Evolutionary conservation across 2,329 filamentous ascomycete species (phyloP), one percentile per base, ranked within the genome.

Genomic region (Aspergillus arachidicola): DNA sequence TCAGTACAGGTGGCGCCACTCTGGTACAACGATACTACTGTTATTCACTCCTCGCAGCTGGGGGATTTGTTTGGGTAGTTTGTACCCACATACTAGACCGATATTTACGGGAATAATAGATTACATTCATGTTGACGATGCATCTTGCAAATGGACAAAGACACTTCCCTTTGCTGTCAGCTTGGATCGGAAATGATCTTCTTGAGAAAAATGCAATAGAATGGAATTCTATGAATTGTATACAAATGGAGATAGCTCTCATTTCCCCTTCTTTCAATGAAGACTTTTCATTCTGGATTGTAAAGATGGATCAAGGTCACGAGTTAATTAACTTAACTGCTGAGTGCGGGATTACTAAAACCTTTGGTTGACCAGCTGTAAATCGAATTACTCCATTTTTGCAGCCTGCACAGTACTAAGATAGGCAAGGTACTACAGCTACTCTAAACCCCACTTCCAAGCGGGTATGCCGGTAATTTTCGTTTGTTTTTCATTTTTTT

Each of bases 381-480:
- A 51, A 51, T 32, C 48, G 48, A 51, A 51, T 51, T 51, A 51
- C 48, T 51, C 51, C 51, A 38, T 55, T 23, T 14, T 51, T 51
- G 48, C 16, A 51, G 28, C 30, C n/a, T 38, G 34, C n/a, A 55
- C 41, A 55, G 16, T 26, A 38, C 51, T 55, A 23, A 26, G 51
- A 55, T 53, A 53, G 50, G 50, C 19, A 53, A 53, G 50, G 50
- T 34, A 21, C 16, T 48, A 28, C 23, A 16, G 23, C 11, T 23
- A 26, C 19, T 51, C 26, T n/a, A 7, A 23, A 26, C 51, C 50
- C 63, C 61, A 59, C 50, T 57, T 30, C 11, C 48, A 55, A 58
- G 63, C 58, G 63, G 63, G 61, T 65, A 65, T 60, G 63, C 63
- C 63, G 63, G 63, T 61, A 61, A 51, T 45, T 60, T 55, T 41